Conservation (phyloP, 1,284 basidiomycete genomes). For the Moniliella sp. region DNA sequence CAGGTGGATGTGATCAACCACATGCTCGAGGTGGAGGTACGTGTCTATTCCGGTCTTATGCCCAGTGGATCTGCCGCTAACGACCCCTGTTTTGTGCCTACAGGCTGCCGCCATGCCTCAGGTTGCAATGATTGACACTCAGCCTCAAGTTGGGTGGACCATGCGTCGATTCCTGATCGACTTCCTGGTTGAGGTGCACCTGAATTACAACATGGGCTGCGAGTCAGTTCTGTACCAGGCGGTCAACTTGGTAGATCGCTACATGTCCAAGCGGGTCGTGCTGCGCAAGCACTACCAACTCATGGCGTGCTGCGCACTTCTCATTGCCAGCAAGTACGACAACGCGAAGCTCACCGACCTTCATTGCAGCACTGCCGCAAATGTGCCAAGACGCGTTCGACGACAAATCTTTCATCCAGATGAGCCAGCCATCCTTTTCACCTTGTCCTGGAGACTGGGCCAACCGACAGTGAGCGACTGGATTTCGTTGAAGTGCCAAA, state of each 20-base stretch:
- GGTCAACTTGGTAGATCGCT: constrained; percentile 94
- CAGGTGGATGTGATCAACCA: constrained; percentile 71
- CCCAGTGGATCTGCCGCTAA: neutral
- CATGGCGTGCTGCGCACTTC: constrained; percentile 86
- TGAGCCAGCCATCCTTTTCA: constrained; percentile 70
- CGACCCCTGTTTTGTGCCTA: neutral
- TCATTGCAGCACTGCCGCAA: constrained; percentile 72
- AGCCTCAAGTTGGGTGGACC: constrained; percentile 62
- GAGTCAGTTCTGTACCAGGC: constrained; percentile 96
- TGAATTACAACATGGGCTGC: constrained; percentile 64
- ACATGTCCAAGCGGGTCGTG: constrained; percentile 89
- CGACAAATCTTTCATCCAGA: constrained; percentile 60
- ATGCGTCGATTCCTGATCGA: constrained; percentile 97
- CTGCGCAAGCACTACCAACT: constrained; percentile 99
- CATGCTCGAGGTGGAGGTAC: constrained; percentile 98
- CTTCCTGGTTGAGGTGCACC: constrained; percentile 94
- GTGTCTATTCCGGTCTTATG: constrained; percentile 37
- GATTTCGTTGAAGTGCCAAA: no score
- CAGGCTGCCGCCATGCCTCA: constrained; percentile 68
- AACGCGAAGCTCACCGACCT: constrained; percentile 95
- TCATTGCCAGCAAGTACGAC: constrained; percentile 98
- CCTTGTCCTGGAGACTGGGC: constrained; percentile 83
- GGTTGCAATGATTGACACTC: constrained; percentile 84
- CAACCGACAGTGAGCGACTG: no score
- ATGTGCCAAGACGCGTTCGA: constrained; percentile 89